Conservation (phyloP, 257 asterid genomes). For the Fraxinus cuspidata region DNA sequence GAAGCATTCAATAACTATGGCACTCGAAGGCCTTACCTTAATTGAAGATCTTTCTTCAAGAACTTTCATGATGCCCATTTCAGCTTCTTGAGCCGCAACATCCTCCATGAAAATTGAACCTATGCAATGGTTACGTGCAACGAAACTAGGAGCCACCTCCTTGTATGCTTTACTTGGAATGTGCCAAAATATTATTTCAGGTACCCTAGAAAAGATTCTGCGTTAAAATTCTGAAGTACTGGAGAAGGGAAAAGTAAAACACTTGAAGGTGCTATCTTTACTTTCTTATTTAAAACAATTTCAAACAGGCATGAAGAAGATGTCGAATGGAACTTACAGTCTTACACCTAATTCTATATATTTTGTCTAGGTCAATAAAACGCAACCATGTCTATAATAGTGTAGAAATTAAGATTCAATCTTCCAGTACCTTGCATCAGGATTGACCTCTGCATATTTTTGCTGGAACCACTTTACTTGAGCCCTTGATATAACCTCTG, state of each 20-base stretch:
- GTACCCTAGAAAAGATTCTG: conserved; percentile 48
- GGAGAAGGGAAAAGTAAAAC: not conserved
- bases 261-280: not conserved
- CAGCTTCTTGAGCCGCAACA: conserved; percentile 82
- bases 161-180: conserved; percentile 67
- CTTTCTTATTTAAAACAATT: not conserved
- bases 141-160: conserved; percentile 46
- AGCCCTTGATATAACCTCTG: conserved; percentile 69
- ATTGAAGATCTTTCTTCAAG: conserved; percentile 67
- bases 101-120: conserved; percentile 81
- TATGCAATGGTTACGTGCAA: conserved; percentile 38
- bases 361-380: not conserved
- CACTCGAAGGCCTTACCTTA: conserved; percentile 44
- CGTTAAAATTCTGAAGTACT: not conserved
- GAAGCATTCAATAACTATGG: not conserved
- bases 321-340: not conserved
- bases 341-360: not conserved
- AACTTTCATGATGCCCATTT: conserved; percentile 84
- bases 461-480: conserved; percentile 77
- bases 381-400: not conserved
- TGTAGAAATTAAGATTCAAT: not conserved
- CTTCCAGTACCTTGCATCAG: conserved; percentile 58
- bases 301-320: not conserved
- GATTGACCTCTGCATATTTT: conserved; percentile 60
- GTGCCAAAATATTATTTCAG: conserved; percentile 92